These are phyloP conservation scores for Castanea mollissima DNA, from an alignment of 306 rosid genomes.

Conservation along the genomic window DNA sequence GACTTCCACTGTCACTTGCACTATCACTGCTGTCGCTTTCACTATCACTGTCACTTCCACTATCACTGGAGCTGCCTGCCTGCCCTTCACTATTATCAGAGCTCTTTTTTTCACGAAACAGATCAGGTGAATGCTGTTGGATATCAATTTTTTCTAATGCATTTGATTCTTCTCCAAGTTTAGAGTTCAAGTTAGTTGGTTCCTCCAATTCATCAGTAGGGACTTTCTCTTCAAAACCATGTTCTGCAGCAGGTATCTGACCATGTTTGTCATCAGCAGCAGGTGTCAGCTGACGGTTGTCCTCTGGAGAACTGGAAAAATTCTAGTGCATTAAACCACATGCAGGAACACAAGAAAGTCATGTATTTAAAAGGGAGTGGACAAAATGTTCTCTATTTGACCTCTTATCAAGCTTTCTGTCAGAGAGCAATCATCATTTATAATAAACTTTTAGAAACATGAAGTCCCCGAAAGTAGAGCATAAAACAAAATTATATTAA, in stretches of 20 bases:
- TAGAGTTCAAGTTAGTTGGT: constrained; percentile 35
- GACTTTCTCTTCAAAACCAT: constrained; percentile 50
- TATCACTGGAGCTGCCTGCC: constrained; percentile 76
- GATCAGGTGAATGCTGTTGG: constrained; percentile 62
- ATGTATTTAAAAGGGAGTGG: not conserved
- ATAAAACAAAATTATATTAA: not conserved
- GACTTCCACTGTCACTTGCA: constrained; percentile 88
- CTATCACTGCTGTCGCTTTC: constrained; percentile 89
- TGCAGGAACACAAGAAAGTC: constrained; percentile 2
- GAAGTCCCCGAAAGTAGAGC: not conserved
- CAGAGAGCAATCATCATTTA: not conserved
- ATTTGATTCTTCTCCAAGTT: constrained; percentile 53
- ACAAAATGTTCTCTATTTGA: not conserved
- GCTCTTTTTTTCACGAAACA: constrained; percentile 54
- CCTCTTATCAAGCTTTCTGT: too few species aligned
- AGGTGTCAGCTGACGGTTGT: constrained; percentile 48
- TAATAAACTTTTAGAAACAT: not conserved
- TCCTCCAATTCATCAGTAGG: constrained; percentile 49
- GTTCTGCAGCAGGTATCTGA: constrained; percentile 50
- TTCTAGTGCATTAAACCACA: constrained; percentile 19
- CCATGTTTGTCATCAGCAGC: constrained; percentile 53
- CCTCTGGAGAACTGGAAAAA: constrained; percentile 75
- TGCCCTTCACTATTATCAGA: constrained; percentile 68
- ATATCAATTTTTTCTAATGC: constrained; percentile 42
- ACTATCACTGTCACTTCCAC: constrained; percentile 86